phyloP scores from a whole-genome alignment of 495 filamentous ascomycete genomes.

The Zalerion maritima region DNA sequence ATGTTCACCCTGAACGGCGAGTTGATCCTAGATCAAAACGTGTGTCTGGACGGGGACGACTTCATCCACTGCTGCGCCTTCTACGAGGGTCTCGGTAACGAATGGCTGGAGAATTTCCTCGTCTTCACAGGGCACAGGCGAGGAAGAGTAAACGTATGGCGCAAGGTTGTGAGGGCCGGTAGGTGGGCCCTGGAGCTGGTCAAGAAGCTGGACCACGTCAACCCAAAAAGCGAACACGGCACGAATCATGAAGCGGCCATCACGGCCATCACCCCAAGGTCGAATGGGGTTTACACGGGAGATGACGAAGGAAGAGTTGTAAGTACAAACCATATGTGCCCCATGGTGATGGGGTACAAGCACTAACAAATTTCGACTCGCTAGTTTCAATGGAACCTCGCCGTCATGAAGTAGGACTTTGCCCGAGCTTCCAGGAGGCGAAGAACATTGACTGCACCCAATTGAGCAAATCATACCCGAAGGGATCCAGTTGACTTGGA shows the following conservation, averaged over 20 bases:
- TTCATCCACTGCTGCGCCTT: slow-evolving; percentile 69
- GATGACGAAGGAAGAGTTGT: slow-evolving; percentile 78
- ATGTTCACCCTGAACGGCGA: slow-evolving; percentile 87
- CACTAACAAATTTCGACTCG: no score
- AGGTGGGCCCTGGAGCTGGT: slow-evolving; percentile 41
- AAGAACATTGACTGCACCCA: no score
- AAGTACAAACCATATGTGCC: no score
- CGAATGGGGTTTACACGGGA: slow-evolving; percentile 77
- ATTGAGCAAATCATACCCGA: no score
- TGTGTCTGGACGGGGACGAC: slow-evolving; percentile 60
- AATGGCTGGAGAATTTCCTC: slow-evolving; percentile 80
- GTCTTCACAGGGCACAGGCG: slow-evolving; percentile 77
- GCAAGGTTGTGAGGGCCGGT: slow-evolving; percentile 29
- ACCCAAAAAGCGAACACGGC: slow-evolving; percentile 55
- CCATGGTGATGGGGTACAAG: no score
- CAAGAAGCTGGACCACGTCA: slow-evolving; percentile 70
- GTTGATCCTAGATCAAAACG: slow-evolving; percentile 60
- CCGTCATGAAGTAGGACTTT: no score
- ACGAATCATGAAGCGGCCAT: slow-evolving; percentile 69
- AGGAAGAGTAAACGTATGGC: slow-evolving; percentile 70
- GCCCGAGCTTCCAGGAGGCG: no score
- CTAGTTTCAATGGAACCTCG: no score
- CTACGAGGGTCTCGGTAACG: slow-evolving; percentile 82
- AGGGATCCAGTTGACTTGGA: no score
- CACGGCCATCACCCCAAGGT: slow-evolving; percentile 73